Evolutionary conservation across 805 yeast genomes (phyloP).

Genomic region (Citeromyces matritensis): DNA sequence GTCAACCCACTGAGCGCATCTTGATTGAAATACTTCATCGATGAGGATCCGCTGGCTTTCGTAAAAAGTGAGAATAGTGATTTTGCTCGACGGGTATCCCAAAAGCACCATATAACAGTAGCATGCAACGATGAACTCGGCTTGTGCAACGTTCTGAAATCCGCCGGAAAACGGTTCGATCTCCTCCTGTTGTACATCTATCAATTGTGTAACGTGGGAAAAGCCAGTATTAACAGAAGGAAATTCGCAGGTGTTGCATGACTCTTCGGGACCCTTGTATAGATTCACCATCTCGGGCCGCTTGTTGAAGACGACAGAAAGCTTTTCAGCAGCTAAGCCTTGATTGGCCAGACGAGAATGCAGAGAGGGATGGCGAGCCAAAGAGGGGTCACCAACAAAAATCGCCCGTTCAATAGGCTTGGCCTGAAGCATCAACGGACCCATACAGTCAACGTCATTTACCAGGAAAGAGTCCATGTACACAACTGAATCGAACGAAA

Average conservation of each 20-base stretch:
- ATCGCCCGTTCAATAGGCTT: conserved; percentile 11
- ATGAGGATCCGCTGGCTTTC: conserved; percentile 24
- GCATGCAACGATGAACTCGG: conserved; percentile 27
- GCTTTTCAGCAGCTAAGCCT: background rate
- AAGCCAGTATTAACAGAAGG: conserved; percentile 21
- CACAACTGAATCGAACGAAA: too few species aligned
- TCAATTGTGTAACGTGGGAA: conserved; percentile 12
- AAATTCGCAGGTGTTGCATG: background rate
- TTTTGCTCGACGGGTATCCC: conserved; percentile 21
- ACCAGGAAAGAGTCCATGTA: too few species aligned
- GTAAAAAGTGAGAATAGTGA: conserved; percentile 25
- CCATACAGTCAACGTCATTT: too few species aligned
- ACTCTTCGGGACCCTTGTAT: background rate
- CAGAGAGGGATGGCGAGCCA: too few species aligned
- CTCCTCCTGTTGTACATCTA: conserved; percentile 17
- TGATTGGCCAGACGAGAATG: too few species aligned
- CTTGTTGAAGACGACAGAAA: background rate
- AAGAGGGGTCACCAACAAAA: conserved; percentile 18
- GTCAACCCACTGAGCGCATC: conserved; percentile 13
- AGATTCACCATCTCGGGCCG: background rate
- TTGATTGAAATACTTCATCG: conserved; percentile 19
- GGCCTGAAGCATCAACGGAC: too few species aligned
- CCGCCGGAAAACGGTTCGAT: conserved; percentile 9
- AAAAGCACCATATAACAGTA: conserved; percentile 28
- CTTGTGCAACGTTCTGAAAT: conserved; percentile 27